Evolutionary conservation across 352 stramenopile genomes (phyloP), one percentile per base, ranked within the genome.

Genomic region (Globisporangium mamillatum): DNA sequence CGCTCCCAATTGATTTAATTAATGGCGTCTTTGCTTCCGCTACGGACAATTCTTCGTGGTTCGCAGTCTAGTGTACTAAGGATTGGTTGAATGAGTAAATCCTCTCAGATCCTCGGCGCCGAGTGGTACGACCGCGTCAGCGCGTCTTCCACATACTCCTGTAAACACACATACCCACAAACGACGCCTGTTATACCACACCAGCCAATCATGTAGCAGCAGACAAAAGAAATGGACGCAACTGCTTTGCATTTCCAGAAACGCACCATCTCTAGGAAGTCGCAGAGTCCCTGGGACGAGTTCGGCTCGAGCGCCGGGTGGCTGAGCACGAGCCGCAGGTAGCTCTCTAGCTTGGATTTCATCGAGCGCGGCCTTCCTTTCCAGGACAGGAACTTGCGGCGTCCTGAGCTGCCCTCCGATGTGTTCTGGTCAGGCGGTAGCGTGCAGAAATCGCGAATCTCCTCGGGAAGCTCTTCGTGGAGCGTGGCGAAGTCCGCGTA

Each of bases 261-360:
- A 60, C 66, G 62, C 34, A 91, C 84, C 78, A 93, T 83, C 16
- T 93, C 84, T 14, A 93, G 66, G 27, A 93, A 93, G 54, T 93
- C 84, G 44, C 84, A 93, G 7, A 93, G 71, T 24, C 78, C 81
- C 62, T 86, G 80, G 9, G 73, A 89, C 10, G 81, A 63, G 48
- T 86, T 76, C 6, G 82, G 78, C 60, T 86, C 80, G 38, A 91
- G 71, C 46, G 72, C 75, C 2, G 74, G 77, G 46, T 89, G 73
- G 52, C 66, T 72, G 3, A 93, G 72, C 56, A 91, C 81, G 34
- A 80, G 67, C 29, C 79, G 78, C 24, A 91, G 61, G 64, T 88
- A 93, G 50, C 61, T 76, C 66, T 93, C 84, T 20, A 93, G 77
- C n/a, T 79, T 75, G 62, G 76, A 72, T 69, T 91, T 93, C 62